These are phyloP conservation scores for Ilyonectria sp. DNA, from an alignment of 2,329 filamentous ascomycete genomes.

Conservation along the genomic window DNA sequence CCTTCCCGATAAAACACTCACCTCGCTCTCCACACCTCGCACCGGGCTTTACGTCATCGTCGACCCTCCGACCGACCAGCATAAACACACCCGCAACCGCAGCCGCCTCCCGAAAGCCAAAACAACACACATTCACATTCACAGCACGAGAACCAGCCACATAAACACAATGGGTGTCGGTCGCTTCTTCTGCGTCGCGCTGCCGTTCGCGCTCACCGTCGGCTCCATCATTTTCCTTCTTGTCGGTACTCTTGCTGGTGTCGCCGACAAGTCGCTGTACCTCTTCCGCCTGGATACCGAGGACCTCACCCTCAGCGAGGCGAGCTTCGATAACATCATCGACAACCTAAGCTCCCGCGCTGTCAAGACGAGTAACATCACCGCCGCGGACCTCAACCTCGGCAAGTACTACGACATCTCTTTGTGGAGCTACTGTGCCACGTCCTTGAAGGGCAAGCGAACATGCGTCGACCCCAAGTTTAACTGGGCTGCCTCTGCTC, in stretches of 20 bases:
- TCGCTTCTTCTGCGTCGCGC: conserved; percentile 87
- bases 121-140: conserved; percentile 9
- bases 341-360: conserved; percentile 46
- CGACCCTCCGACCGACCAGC: conserved; percentile 31
- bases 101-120: conserved; percentile 15
- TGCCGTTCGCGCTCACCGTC: conserved; percentile 87
- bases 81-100: conserved; percentile 24
- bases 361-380: conserved; percentile 64
- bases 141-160: conserved; percentile 34
- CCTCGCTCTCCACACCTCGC: not conserved
- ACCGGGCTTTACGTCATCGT: conserved; percentile 43
- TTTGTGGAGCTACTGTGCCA: conserved; percentile 90
- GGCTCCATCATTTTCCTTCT: conserved; percentile 81
- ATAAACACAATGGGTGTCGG: conserved; percentile 72
- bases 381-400: conserved; percentile 72
- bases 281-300: conserved; percentile 74
- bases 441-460: conserved; percentile 65
- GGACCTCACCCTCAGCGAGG: conserved; percentile 64
- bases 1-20: conserved; percentile 18
- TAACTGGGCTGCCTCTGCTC: conserved; percentile 82
- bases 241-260: conserved; percentile 69
- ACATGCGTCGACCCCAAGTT: conserved; percentile 80
- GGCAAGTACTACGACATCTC: conserved; percentile 85
- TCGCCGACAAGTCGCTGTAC: conserved; percentile 70
- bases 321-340: conserved; percentile 57